A percentile compares a stretch with the other conserved stretches of the same genome.
Evolutionary conservation across 75 land plant genomes (phyloP).

Genomic region (Pseudotsuga menziesii): DNA sequence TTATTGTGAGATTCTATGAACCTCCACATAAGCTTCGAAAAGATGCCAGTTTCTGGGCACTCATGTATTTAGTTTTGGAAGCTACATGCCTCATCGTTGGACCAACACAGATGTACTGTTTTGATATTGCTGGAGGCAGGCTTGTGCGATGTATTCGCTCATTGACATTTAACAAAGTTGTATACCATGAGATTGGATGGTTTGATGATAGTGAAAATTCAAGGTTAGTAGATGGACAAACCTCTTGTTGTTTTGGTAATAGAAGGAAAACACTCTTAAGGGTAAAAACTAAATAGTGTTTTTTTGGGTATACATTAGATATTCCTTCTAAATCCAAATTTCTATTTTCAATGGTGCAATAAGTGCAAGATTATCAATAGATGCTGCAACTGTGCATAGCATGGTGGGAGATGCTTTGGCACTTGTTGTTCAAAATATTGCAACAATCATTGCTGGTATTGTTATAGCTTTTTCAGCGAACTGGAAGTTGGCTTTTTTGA

Average conservation of each 20-base stretch:
- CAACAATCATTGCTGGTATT: slow-evolving; percentile 37
- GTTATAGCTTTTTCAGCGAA: slow-evolving; percentile 46
- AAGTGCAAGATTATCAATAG: slow-evolving; percentile 75
- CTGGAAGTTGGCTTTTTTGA: slow-evolving; percentile 44
- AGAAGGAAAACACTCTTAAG: no score
- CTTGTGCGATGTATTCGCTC: slow-evolving; percentile 37
- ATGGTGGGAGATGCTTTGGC: slow-evolving; percentile 74
- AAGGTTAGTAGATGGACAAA: slow-evolving; percentile 24
- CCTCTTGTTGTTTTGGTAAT: no score
- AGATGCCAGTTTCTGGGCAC: slow-evolving; percentile 51
- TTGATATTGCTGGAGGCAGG: slow-evolving; percentile 41
- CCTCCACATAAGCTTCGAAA: slow-evolving; percentile 27
- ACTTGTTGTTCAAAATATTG: slow-evolving; percentile 58
- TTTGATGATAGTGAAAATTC: slow-evolving; percentile 49
- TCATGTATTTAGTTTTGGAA: slow-evolving; percentile 37
- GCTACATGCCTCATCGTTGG: slow-evolving; percentile 9
- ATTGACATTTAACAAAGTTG: slow-evolving; percentile 41
- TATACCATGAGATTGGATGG: slow-evolving; percentile 52
- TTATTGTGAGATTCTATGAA: slow-evolving; percentile 33
- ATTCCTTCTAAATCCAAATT: slow-evolving; percentile 12
- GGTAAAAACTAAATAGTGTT: no score
- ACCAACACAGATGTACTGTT: slow-evolving; percentile 26
- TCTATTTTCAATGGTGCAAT: slow-evolving; percentile 69
- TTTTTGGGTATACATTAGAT: no score
- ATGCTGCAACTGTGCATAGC: slow-evolving; percentile 63